Evolutionary conservation across 495 filamentous ascomycete genomes (phyloP), one percentile per base, ranked within the genome.

Genomic region (Penicillium desertorum): DNA sequence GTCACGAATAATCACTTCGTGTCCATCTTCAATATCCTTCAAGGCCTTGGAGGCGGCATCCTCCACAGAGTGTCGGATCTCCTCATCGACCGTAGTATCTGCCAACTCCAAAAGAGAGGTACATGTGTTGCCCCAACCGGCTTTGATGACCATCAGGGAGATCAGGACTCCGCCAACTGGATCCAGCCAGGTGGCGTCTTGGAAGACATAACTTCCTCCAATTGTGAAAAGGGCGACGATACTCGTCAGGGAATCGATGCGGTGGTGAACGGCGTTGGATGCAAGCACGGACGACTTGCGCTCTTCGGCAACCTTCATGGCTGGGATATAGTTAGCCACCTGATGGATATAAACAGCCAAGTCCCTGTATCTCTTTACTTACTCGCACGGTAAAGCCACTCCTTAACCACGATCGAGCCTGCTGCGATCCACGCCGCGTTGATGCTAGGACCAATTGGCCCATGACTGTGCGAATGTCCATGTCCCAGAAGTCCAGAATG

Each of bases 361-460:
- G 20, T 20, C 36, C 20, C 11, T 39, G 19, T n/a, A 37, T 20
- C 27, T n/a, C 11, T 34, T 43, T 43, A 80, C 91, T 78, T 85
- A 95, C 93, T 98, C 45, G 92, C 89, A 79, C 88, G 87, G 68
- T 98, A 98, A 27, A 98, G 76, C 89, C 92, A 98, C 70, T 98
- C 94, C 76, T 98, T 98, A 52, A 96, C 76, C 2, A 89, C 71
- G 49, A 98, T 95, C 2, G 90, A 94, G 4, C 89, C 92, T 16
- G 82, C 90, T n/a, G 94, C 94, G 22, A 98, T 72, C 94, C 94
- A 98, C 17, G 91, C 93, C 9, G 94, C 94, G 66, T 97, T 89
- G 56, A 98, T 80, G 66, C 87, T 93, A 0, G 94, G 94, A 0
- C 84, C 89, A 25, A 82, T 65, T 41, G 78, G 80, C 16, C 80